These are phyloP conservation scores for Saccharomycopsis amapae DNA, from an alignment of 805 yeast species.

Conservation along the genomic window DNA sequence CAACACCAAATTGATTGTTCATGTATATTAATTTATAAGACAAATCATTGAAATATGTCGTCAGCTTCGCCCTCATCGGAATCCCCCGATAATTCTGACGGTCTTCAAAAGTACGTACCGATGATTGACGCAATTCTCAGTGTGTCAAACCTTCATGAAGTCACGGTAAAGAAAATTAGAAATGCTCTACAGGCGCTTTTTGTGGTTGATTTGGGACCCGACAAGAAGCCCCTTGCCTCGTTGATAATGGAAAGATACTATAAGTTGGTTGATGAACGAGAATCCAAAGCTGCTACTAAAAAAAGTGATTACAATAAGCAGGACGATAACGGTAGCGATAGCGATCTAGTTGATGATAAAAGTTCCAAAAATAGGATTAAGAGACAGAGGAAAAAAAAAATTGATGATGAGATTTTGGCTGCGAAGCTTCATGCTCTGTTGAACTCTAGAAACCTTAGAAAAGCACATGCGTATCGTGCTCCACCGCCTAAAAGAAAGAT, in stretches of 20 bases:
- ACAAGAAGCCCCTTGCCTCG: slow-evolving; percentile 52
- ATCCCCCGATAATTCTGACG: background rate
- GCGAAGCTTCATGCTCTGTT: slow-evolving; percentile 34
- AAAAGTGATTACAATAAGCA: background rate
- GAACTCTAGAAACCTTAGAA: slow-evolving; percentile 10
- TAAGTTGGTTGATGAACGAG: slow-evolving; percentile 36
- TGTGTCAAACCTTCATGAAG: slow-evolving; percentile 60
- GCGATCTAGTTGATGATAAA: slow-evolving; percentile 17
- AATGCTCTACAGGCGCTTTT: slow-evolving; percentile 67
- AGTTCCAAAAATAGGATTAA: slow-evolving; percentile 22
- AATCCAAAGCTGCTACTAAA: slow-evolving; percentile 26
- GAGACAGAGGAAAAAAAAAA: slow-evolving; percentile 32
- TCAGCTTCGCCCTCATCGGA: too few species aligned
- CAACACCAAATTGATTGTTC: too few species aligned
- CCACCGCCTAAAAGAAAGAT: slow-evolving; percentile 17
- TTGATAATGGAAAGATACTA: slow-evolving; percentile 54
- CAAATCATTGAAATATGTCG: too few species aligned
- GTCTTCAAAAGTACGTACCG: slow-evolving; percentile 38
- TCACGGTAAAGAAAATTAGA: slow-evolving; percentile 65
- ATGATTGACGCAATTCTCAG: slow-evolving; percentile 69
- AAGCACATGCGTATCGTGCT: slow-evolving; percentile 13
- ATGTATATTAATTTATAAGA: too few species aligned
- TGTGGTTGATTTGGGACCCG: slow-evolving; percentile 42
- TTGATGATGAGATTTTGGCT: slow-evolving; percentile 47
- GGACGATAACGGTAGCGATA: slow-evolving; percentile 18